Percentiles rank a stretch among this genome's conserved stretches.
Conservation (phyloP, 441 rosid species). For the Brassica hybrid region DNA sequence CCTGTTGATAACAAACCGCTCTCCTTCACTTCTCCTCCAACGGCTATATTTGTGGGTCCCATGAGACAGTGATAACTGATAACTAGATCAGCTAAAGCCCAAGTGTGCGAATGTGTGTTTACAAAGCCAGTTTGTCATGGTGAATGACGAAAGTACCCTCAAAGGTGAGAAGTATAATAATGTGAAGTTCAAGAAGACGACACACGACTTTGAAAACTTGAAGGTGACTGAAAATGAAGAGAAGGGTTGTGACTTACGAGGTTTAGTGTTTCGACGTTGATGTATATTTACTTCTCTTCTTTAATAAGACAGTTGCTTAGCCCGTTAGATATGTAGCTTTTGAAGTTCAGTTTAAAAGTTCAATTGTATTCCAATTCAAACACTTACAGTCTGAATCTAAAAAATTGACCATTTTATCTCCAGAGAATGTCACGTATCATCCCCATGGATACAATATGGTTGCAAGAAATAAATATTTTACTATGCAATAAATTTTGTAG, state of each 20-base stretch:
- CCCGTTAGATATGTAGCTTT: no score
- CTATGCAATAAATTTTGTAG: no score
- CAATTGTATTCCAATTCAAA: no score
- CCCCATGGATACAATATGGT: no score
- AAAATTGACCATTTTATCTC: no score
- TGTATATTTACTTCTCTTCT: no score
- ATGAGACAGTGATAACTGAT: not conserved
- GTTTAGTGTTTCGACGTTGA: no score
- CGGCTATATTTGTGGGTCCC: slow-evolving; percentile 48
- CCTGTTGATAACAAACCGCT: slow-evolving; percentile 44
- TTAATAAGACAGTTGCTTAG: no score
- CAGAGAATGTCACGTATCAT: no score
- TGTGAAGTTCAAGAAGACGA: slow-evolving; percentile 3
- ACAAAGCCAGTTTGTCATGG: not conserved
- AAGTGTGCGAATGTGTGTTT: not conserved
- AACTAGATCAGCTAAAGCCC: slow-evolving; percentile 20
- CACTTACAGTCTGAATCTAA: no score
- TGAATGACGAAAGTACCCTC: slow-evolving; percentile 11
- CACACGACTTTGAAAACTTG: slow-evolving; percentile 17
- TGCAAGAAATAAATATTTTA: no score
- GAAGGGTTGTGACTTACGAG: not conserved
- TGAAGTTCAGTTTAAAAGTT: no score
- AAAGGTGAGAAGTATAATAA: not conserved
- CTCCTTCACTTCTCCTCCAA: slow-evolving; percentile 25
- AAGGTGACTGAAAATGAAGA: not conserved